These are phyloP conservation scores for Conoideocrella luteorostrata DNA, from an alignment of 2,329 filamentous ascomycete genomes.

Conservation along the genomic window DNA sequence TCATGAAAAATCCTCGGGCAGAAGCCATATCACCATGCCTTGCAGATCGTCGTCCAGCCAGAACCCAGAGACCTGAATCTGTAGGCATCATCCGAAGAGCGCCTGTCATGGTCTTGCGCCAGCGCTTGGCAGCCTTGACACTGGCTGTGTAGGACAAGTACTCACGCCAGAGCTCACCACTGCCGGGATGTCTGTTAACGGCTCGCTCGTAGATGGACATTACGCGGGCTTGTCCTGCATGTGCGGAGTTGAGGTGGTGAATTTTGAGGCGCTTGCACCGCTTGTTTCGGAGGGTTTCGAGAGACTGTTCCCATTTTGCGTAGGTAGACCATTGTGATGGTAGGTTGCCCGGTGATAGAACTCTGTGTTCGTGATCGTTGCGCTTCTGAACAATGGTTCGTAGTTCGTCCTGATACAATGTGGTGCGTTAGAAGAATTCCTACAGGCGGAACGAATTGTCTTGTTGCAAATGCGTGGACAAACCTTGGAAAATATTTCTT, in stretches of 20 bases:
- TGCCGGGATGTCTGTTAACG: conserved; percentile 76
- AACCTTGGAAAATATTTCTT: conserved; percentile 81
- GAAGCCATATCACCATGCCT: conserved; percentile 79
- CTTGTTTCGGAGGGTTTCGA: conserved; percentile 74
- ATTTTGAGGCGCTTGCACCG: conserved; percentile 76
- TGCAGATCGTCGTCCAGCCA: conserved; percentile 73
- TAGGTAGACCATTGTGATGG: conserved; percentile 80
- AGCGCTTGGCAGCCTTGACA: conserved; percentile 59
- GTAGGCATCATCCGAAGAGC: conserved; percentile 81
- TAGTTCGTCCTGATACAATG: conserved; percentile 92
- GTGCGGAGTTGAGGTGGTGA: conserved; percentile 55
- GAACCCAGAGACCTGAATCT: conserved; percentile 78
- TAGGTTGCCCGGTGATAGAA: conserved; percentile 73
- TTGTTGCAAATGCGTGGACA: conserved; percentile 12
- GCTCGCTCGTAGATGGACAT: conserved; percentile 86
- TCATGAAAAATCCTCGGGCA: conserved; percentile 78
- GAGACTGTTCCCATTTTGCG: conserved; percentile 62
- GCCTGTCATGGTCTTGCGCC: conserved; percentile 57
- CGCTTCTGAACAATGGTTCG: conserved; percentile 80
- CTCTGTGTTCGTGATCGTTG: conserved; percentile 86
- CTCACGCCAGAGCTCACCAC: conserved; percentile 77
- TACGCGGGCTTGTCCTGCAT: conserved; percentile 73
- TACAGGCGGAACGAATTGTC: no score
- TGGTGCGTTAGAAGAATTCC: no score
- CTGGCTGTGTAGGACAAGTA: conserved; percentile 77